Conservation (phyloP, 768 basidiomycete species). For the Fomitopsis serialis region DNA sequence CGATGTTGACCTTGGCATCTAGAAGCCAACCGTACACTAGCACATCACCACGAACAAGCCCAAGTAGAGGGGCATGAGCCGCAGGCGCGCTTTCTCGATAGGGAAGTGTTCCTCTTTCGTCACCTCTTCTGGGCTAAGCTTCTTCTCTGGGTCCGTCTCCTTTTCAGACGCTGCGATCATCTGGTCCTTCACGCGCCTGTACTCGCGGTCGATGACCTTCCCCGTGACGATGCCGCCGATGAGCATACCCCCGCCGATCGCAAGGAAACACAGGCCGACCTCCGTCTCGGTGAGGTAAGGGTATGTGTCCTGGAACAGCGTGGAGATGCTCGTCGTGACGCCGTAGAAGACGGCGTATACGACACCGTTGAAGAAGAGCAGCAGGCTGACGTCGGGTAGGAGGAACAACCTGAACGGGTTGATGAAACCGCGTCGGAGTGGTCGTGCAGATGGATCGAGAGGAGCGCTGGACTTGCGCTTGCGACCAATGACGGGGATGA, state of each 20-base stretch:
- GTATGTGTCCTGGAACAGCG: slow-evolving; percentile 54
- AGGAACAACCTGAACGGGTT: slow-evolving; percentile 55
- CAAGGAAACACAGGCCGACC: slow-evolving; percentile 74
- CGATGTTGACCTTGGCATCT: slow-evolving; percentile 40
- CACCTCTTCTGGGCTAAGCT: slow-evolving; percentile 16
- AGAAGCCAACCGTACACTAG: slow-evolving; percentile 61
- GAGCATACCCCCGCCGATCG: slow-evolving; percentile 67
- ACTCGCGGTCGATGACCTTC: slow-evolving; percentile 62
- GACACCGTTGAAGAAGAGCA: slow-evolving; percentile 49
- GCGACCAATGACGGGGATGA: slow-evolving; percentile 27
- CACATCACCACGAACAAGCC: slow-evolving; percentile 34
- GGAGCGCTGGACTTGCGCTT: neutral
- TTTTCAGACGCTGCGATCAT: slow-evolving; percentile 9
- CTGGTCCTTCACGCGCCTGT: slow-evolving; percentile 33
- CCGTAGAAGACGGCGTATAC: slow-evolving; percentile 54
- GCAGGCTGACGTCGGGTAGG: slow-evolving; percentile 49
- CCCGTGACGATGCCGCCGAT: slow-evolving; percentile 57
- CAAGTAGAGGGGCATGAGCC: slow-evolving; percentile 38
- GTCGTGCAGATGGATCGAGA: slow-evolving; percentile 8
- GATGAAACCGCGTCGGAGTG: slow-evolving; percentile 30
- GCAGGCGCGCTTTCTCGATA: slow-evolving; percentile 54
- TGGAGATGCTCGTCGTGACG: slow-evolving; percentile 55
- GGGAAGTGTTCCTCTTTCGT: slow-evolving; percentile 42
- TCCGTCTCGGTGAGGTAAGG: slow-evolving; percentile 54
- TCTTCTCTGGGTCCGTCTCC: slow-evolving; percentile 18